These are phyloP conservation scores for Tulasnella sp. DNA, from an alignment of 768 basidiomycete species.

Conservation along the genomic window DNA sequence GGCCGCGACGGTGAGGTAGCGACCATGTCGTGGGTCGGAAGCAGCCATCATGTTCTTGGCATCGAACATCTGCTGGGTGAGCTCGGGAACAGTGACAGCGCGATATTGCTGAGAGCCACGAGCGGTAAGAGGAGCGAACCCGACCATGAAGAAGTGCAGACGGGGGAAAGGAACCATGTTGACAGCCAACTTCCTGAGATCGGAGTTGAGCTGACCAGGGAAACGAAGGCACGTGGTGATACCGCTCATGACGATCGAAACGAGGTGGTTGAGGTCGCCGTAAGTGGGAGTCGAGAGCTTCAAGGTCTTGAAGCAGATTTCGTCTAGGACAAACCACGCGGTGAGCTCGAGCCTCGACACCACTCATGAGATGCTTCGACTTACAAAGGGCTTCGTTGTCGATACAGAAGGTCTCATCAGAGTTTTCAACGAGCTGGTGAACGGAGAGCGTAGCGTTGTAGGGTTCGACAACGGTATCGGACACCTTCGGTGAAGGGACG, in stretches of 20 bases:
- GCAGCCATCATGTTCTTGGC: conserved; percentile 99
- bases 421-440: conserved; percentile 99
- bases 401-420: conserved; percentile 99
- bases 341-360: conserved; percentile 40
- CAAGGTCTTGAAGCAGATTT: conserved; percentile 98
- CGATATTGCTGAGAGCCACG: conserved; percentile 95
- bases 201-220: conserved; percentile 99
- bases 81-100: conserved; percentile 94
- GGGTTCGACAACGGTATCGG: conserved; percentile 99
- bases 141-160: conserved; percentile 99
- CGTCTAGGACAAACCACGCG: conserved; percentile 55
- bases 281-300: conserved; percentile 96
- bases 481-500: conserved; percentile 93
- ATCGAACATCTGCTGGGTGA: conserved; percentile 99
- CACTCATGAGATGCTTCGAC: conserved; percentile 37
- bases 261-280: conserved; percentile 97
- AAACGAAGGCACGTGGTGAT: conserved; percentile 98
- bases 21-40: conserved; percentile 93
- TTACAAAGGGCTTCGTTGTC: conserved; percentile 88
- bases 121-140: conserved; percentile 92
- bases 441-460: conserved; percentile 99
- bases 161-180: conserved; percentile 99
- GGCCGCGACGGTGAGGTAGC: conserved; percentile 96
- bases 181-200: conserved; percentile 95
- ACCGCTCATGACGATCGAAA: conserved; percentile 98